Conservation (phyloP, 2,329 filamentous ascomycete genomes). For the Ceratocystis smalleyi region DNA sequence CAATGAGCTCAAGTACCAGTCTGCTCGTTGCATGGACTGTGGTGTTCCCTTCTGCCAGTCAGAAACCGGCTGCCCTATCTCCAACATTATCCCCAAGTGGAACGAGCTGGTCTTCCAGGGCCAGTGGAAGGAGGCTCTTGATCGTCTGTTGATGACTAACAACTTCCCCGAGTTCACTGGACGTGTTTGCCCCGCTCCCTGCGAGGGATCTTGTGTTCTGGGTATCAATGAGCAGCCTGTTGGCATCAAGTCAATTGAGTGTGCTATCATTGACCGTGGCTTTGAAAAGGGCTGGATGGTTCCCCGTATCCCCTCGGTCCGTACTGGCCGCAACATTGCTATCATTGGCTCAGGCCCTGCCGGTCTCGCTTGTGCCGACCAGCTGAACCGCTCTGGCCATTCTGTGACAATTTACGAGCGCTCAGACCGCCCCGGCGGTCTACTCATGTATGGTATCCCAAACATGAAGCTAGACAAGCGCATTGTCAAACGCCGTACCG, state of each 20-base stretch:
- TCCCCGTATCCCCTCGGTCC: conserved; percentile 58
- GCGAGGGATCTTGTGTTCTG: conserved; percentile 87
- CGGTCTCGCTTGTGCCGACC: conserved; percentile 78
- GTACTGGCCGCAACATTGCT: conserved; percentile 76
- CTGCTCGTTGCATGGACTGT: conserved; percentile 95
- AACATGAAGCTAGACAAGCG: conserved; percentile 99
- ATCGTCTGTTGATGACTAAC: conserved; percentile 87
- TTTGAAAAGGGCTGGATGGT: conserved; percentile 99
- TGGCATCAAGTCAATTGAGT: conserved; percentile 96
- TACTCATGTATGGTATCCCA: conserved; percentile 96
- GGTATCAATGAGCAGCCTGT: conserved; percentile 96
- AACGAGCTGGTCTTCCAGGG: conserved; percentile 64
- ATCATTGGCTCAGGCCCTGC: conserved; percentile 85
- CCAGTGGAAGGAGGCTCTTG: conserved; percentile 83
- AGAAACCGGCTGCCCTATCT: conserved; percentile 87
- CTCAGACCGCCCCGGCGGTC: conserved; percentile 73
- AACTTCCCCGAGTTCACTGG: conserved; percentile 98
- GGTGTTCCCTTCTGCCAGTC: conserved; percentile 97
- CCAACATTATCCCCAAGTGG: conserved; percentile 96
- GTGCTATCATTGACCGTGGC: conserved; percentile 90
- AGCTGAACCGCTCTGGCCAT: conserved; percentile 87
- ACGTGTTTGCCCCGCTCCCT: conserved; percentile 90
- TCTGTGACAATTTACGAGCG: conserved; percentile 83
- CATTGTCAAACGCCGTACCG: conserved; percentile 84
- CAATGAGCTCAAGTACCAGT: conserved; percentile 92